phyloP scores from a whole-genome alignment of 179 eudicot species.

The Camellia oleifera region DNA sequence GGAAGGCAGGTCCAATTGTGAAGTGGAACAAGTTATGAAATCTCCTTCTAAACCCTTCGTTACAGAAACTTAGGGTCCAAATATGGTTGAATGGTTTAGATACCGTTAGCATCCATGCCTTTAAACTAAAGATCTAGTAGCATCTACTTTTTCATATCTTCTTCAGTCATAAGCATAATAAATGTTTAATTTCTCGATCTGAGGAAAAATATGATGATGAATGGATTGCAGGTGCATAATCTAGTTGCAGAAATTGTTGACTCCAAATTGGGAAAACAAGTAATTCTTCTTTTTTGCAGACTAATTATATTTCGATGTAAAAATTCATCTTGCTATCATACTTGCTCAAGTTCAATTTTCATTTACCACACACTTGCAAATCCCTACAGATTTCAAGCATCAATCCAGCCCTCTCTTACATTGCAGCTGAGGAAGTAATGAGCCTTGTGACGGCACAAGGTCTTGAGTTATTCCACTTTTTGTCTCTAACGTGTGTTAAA shows the following conservation, averaged over 20 bases:
- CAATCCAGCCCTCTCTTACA: slow-evolving; percentile 79
- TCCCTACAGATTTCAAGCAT: slow-evolving; percentile 61
- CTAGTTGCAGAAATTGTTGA: slow-evolving; percentile 95
- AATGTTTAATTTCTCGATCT: neutral
- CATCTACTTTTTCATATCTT: neutral
- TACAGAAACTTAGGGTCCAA: neutral
- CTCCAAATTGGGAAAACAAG: slow-evolving; percentile 95
- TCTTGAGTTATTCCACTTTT: slow-evolving; percentile 18
- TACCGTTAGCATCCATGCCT: neutral
- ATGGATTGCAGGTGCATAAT: slow-evolving; percentile 69
- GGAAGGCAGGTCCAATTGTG: neutral
- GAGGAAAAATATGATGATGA: neutral
- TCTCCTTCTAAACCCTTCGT: neutral
- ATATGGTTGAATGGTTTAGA: neutral
- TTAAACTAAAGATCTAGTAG: neutral
- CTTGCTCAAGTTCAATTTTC: neutral
- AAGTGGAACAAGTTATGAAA: neutral
- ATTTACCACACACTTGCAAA: neutral
- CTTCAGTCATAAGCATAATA: neutral
- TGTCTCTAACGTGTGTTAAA: neutral
- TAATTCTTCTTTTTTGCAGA: slow-evolving; percentile 27
- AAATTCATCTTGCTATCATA: neutral
- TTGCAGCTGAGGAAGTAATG: slow-evolving; percentile 97
- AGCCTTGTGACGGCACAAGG: slow-evolving; percentile 98
- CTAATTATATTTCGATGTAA: neutral